A percentile compares a stretch with the other conserved stretches of the same genome.
These are phyloP conservation scores for Monoraphidium neglectum DNA, from an alignment of 139 green algal species.

Conservation along the genomic window DNA sequence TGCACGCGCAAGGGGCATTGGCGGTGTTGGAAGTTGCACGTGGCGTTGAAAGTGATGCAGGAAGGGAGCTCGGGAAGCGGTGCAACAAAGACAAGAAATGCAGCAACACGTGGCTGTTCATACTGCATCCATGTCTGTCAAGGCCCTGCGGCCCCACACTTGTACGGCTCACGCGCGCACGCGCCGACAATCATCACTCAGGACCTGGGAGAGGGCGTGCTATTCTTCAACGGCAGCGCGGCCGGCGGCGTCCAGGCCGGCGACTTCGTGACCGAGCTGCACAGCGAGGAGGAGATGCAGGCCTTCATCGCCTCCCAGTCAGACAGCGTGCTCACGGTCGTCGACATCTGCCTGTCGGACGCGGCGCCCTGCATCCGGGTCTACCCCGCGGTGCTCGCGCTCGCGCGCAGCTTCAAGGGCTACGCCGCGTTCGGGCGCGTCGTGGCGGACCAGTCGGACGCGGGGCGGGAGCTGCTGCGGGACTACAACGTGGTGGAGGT, in stretches of 20 bases:
- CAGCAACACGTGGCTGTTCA: too few relatives aligned
- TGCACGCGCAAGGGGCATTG: too few relatives aligned
- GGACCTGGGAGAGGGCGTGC: slow-evolving; percentile 39
- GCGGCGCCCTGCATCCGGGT: slow-evolving; percentile 58
- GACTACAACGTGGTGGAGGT: slow-evolving; percentile 75
- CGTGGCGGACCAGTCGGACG: slow-evolving; percentile 4
- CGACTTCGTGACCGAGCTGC: slow-evolving; percentile 62
- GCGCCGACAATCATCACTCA: too few relatives aligned
- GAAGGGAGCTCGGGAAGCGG: too few relatives aligned
- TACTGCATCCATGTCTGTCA: too few relatives aligned
- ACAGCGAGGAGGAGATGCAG: slow-evolving; percentile 45
- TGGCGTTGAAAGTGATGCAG: too few relatives aligned
- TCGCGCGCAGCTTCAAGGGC: slow-evolving; percentile 57
- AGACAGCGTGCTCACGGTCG: slow-evolving; percentile 29
- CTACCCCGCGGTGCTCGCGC: slow-evolving; percentile 81
- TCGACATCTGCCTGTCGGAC: slow-evolving; percentile 35
- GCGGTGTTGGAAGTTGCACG: too few relatives aligned
- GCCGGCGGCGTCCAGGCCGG: slow-evolving; percentile 58
- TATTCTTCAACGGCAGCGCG: slow-evolving; percentile 68
- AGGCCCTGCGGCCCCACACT: too few relatives aligned
- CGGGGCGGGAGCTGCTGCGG: slow-evolving; percentile 26
- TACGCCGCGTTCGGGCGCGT: slow-evolving; percentile 44
- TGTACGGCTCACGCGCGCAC: slow-evolving; percentile 1
- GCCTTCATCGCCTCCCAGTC: slow-evolving; percentile 41
- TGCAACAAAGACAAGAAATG: too few relatives aligned